Base-by-base conservation (phyloP, 2,329 filamentous ascomycete genomes). In the Xylaria sp. region DNA sequence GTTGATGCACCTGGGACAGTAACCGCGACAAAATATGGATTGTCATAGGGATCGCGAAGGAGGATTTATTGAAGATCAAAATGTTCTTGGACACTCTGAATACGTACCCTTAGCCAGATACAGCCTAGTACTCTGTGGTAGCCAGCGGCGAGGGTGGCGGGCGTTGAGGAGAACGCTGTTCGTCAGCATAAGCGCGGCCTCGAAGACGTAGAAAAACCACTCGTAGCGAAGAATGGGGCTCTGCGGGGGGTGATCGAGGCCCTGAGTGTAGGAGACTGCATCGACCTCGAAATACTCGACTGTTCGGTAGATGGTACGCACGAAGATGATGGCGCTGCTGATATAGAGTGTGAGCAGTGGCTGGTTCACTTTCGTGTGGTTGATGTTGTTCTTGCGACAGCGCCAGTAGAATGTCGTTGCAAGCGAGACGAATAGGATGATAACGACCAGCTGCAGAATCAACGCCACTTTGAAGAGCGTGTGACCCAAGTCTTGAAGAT, bases 161-260 rank as follows among this genome's bases (percentile, higher is more conserved):
- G 81, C 48, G 68, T 88, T 89, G 76, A 86, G 81, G 72, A 89
- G 74, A 39, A 81, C 76, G 10, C 80, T 80, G 72, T 89, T 89
- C 54, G 73, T 50, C 0, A 88, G 72, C 87, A 89, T 89, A 13
- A 88, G 75, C 0, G 75, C 71, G 1, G 82, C 84, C 78, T 90
- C 87, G 67, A 89, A 89, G 23, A 89, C 81, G 73, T 86, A 88
- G 70, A 89, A 89, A 77, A 84, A 89, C 82, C 83, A 87, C 76
- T 90, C 87, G 71, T 88, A 86, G 25, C 85, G 81, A n/a, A 89
- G 68, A 25, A 87, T 78, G 0, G 85, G 82, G 12, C 81, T 83
- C 1, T 86, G 70, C 1, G 72, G 74, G 37, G 61, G 72, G 3
- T 78, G 77, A 44, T 83, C 81, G 57, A 83, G 78, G 2, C 76